Evolutionary conservation across 2,329 filamentous ascomycete species (phyloP), one percentile per base, ranked within the genome.

Genomic region (Mycocentrospora acerina): DNA sequence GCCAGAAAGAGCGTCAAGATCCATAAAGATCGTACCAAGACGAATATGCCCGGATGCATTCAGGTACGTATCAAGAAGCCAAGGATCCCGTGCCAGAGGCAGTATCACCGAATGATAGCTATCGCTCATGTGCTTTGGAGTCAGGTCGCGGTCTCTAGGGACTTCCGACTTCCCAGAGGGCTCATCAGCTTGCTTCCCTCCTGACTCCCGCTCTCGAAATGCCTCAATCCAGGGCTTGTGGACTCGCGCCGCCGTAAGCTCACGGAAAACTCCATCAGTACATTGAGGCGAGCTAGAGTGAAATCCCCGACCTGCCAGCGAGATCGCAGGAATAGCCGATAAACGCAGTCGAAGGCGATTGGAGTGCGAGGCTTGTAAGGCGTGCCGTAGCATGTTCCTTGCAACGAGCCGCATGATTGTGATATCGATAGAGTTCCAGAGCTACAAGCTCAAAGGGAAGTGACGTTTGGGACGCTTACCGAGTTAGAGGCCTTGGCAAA

Each of bases 51-150:
- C 86, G 0, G 81, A 82, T 1, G 85, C 78, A 65, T 90, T 90
- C 57, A 88, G 79, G 58, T 90, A 90, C 0, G 82, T 85, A 60
- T 90, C 86, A 9, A 86, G 76, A 10, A 90, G 71, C 83, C 84
- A 90, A 35, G 85, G 84, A 58, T 90, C 86, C 56, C 80, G 82
- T 5, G 80, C 83, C 8, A 90, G 71, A 6, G 85, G 85, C 18
- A 89, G 71, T 12, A 86, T 79, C 30, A 86, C 79, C 39, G 78
- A 78, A 57, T 85, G 81, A 60, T 83, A 85, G 66, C 81, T 86
- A 57, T 88, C 83, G 16, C 74, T 76, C 84, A 88, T 88, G 61
- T 74, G 81, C 65, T 82, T 85, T 1, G 84, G 83, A 9, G 71
- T 72, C 48, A 86, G 59, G 53, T 84, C 76, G 29, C 78, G 77